Base-by-base conservation (phyloP, 306 rosid genomes). In the Cucumis melo region DNA sequence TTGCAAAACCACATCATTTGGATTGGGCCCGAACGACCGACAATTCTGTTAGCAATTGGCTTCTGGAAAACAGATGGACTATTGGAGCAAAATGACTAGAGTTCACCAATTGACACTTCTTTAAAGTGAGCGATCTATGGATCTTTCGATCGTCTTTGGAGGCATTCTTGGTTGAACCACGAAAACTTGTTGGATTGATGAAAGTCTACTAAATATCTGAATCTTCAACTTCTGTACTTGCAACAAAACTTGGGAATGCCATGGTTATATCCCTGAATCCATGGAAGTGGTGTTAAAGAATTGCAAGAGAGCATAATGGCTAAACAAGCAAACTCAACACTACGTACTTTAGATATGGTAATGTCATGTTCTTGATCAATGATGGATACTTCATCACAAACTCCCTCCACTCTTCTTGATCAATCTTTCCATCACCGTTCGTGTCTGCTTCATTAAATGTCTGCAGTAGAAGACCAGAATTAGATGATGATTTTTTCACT, bases 381-480 rank as follows among this genome's bases (percentile, higher is more conserved):
- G 97, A 86, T 20, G 96, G 98, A 83, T 91, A 84, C 55, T 87
- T 86, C 59, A 65, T 82, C 19, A 91, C 98, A 87, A 84, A 92
- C 29, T 80, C 91, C 83, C 85, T 94, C 98, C 98, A 94, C 80
- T 94, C 98, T 21, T 94, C 96, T 86, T 75, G 87, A 85, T 94
- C 97, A 9, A 94, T 94, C 74, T 64, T 92, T 75, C 97, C 96
- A 82, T 94, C 98, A 4, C 91, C 91, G 13, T 90, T 88, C 78
- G 80, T 7, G 80, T 91, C 98, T 46, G 93, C 98, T 24, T 91
- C 98, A 4, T 41, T 73, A 55, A 90, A 94, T 16, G 98, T 89
- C 96, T 91, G 84, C 13, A 50, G 50, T 61, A 61, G 14, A 80
- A 80, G 32, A 36, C 50, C 51, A 24, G 32, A 62, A 27, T 1